These are phyloP conservation scores for Salvia hispanica DNA, from an alignment of 257 asterid genomes.

Conservation along the genomic window DNA sequence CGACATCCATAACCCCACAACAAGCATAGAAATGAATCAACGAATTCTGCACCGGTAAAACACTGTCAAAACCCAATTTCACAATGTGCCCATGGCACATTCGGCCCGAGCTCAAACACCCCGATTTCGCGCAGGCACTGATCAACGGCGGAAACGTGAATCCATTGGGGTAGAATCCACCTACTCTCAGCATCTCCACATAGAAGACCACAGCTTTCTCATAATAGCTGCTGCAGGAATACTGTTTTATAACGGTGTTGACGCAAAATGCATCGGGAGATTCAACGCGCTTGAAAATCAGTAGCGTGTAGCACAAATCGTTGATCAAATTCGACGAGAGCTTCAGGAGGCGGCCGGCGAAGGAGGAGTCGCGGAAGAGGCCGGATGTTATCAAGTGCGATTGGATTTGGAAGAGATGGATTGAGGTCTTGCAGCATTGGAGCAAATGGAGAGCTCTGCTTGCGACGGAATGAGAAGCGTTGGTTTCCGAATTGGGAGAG, in stretches of 20 bases:
- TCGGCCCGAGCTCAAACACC: conserved; percentile 50
- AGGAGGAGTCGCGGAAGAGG: conserved; percentile 54
- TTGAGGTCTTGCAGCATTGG: conserved; percentile 43
- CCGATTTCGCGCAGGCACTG: conserved; percentile 61
- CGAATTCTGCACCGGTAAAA: conserved; percentile 65
- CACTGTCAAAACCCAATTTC: conserved; percentile 61
- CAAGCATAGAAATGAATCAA: conserved; percentile 61
- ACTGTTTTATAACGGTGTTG: conserved; percentile 61
- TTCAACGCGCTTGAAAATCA: conserved; percentile 48
- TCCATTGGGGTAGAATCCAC: conserved; percentile 54
- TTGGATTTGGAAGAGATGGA: conserved; percentile 59
- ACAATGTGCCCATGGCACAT: conserved; percentile 69
- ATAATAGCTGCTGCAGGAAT: conserved; percentile 44
- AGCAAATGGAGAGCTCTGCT: conserved; percentile 47
- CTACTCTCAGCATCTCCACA: conserved; percentile 53
- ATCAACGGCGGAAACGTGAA: conserved; percentile 67
- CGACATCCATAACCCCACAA: conserved; percentile 46
- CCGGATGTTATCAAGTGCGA: conserved; percentile 58
- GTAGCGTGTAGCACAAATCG: conserved; percentile 43
- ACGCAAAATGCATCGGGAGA: conserved; percentile 66
- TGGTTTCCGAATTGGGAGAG: conserved; percentile 24
- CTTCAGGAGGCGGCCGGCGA: conserved; percentile 64
- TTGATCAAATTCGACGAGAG: conserved; percentile 42
- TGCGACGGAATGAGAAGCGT: background rate
- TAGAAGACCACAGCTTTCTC: conserved; percentile 52